Base-by-base conservation (phyloP, 371 early-diverging fungal genomes). In the Paramicrosporidium saccamoebae region DNA sequence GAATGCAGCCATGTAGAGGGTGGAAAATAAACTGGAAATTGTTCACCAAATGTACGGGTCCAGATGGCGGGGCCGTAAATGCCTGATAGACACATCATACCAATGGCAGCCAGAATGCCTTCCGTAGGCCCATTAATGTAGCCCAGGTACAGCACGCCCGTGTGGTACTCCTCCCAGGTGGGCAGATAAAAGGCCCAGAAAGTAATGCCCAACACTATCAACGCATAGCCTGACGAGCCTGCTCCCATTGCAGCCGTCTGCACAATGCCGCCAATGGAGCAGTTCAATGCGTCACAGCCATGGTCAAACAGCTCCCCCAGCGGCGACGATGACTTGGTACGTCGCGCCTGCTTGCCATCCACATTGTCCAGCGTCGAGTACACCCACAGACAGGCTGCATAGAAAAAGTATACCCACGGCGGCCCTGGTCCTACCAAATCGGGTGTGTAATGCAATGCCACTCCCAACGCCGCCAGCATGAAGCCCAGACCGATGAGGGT, bases 321-420 rank as follows among this genome's bases (percentile, higher is more conserved):
- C 3, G 92, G 79, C n/a, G 74, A 72, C 2, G 68, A 64, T 2
- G 73, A 49, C n/a, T 67, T 64, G 10, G 88, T 88, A 26, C 74
- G 50, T 25, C 94, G 55, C 5, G 97, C 97, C 44, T 96, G 94
- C 45, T 79, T 79, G 22, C 97, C 97, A 44, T 96, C 97, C 24
- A 94, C 69, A 33, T 74, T 77, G 45, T 96, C 97, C 39, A 86
- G 72, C 2, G 86, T 77, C 22, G 74, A 75, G 42, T 90, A 92
- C 15, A 84, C 37, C 67, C 78, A 90, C 28, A 92, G 39, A 14
- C 74, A 73, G 12, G 67, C 31, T 4, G 67, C 71, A 48, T 63
- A 78, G 30, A 64, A 35, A 21, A 73, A 64, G 43, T 78, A 74
- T 12, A 84, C 36, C 75, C 88, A 79, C 10, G 51, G 35, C 5